Evolutionary conservation across 2,329 filamentous ascomycete species (phyloP).

Genomic region (Gyromitra esculenta): DNA sequence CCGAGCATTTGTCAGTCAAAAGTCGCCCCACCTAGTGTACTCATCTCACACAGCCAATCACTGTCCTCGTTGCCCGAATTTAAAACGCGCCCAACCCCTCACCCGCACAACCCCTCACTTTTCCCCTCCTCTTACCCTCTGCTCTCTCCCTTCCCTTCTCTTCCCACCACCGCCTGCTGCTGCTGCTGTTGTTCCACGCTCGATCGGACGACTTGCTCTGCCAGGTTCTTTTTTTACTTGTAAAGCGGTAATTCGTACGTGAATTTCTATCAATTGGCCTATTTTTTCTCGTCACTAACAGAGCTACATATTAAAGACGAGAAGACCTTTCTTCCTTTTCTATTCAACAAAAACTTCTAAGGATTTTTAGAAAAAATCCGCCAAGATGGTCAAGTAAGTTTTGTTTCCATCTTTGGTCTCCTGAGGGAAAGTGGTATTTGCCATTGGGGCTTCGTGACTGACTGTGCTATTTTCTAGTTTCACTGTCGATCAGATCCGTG

Average conservation of each 20-base stretch:
- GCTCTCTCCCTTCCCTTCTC: conserved; percentile 56
- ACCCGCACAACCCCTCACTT: conserved; percentile 57
- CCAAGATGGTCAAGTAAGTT: conserved; percentile 99
- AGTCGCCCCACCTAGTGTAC: conserved; percentile 30
- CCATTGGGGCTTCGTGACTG: conserved; percentile 61
- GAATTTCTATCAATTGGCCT: conserved; percentile 58
- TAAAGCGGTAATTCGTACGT: conserved; percentile 48
- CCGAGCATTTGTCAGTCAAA: conserved; percentile 42
- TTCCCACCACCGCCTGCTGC: conserved; percentile 41
- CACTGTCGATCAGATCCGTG: conserved; percentile 89
- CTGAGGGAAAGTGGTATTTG: not conserved
- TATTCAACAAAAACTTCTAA: conserved; percentile 56
- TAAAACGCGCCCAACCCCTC: conserved; percentile 50
- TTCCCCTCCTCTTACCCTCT: conserved; percentile 58
- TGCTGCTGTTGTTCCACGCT: conserved; percentile 46
- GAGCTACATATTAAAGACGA: conserved; percentile 47
- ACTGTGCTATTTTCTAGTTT: conserved; percentile 74
- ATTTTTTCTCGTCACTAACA: conserved; percentile 24
- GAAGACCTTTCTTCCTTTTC: conserved; percentile 34
- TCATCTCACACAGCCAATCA: conserved; percentile 37
- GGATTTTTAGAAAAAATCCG: conserved; percentile 71
- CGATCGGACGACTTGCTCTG: conserved; percentile 48
- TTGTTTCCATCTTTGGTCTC: conserved; percentile 33
- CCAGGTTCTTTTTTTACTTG: conserved; percentile 41
- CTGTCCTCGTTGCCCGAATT: conserved; percentile 22